Evolutionary conservation across 805 yeast genomes (phyloP), one percentile per base, ranked within the genome.

Genomic region (Metschnikowia drakensbergensis): DNA sequence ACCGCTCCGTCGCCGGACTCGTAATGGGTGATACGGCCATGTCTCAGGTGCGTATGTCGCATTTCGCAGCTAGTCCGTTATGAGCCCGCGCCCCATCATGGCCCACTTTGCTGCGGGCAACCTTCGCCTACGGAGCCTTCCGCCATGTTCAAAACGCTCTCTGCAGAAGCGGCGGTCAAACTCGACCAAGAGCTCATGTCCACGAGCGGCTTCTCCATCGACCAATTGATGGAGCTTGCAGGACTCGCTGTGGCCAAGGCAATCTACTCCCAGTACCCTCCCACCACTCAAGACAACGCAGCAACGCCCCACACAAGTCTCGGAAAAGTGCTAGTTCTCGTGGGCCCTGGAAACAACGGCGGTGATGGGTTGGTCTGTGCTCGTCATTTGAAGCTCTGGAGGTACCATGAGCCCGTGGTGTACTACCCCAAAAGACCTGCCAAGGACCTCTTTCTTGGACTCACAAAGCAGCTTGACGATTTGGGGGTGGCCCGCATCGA

Each of bases 301-400:
- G 27, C 6, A 2, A 1, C 38, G 9, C 25, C 33, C 5, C 29
- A 10, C 17, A 4, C 10, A 10, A 2, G 17, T 2, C 17, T 17
- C 17, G 37, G 39, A 34, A 34, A 63, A 37, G 83, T 90, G 1
- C 68, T 91, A 37, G 77, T 94, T 1, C 71, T 94, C 4, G 89
- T 84, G 8, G 99, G 99, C 0, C 98, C 98, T 0, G 99, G 99
- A 1, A 94, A 94, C 61, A 94, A 94, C 61, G 92, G 96, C 1
- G 99, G 98, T 2, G 99, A 94, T 67, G 99, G 98, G 0, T 70
- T 94, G 10, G 99, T 94, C 1, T 96, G 97, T 28, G 96, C 97
- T 1, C 76, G 99, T 37, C 99, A 94, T 63, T 71, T 94, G 53
- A 80, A 81, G 55, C 68, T 90, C 9, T 82, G 94, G 74, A 67